These are phyloP conservation scores for Heterobasidion occidentale DNA, from an alignment of 1,284 basidiomycete species.

Conservation along the genomic window DNA sequence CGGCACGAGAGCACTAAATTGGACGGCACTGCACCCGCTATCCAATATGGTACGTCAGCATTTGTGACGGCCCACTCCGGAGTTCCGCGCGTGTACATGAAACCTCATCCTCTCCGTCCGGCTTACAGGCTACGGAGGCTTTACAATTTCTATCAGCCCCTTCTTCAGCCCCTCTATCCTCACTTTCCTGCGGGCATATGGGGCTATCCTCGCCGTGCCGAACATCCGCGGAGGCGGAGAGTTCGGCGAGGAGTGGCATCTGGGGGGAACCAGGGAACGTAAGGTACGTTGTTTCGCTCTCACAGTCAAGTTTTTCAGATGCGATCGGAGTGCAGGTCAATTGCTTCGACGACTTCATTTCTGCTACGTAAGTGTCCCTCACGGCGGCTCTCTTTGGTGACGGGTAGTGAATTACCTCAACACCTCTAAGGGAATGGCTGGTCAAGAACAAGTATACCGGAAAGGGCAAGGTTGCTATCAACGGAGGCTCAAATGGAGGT, in stretches of 20 bases:
- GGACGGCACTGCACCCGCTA: constrained; percentile 72
- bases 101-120: neutral
- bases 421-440: constrained; percentile 49
- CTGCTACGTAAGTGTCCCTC: constrained; percentile 52
- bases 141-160: constrained; percentile 66
- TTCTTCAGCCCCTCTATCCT: constrained; percentile 69
- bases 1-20: constrained; percentile 63
- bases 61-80: neutral
- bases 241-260: constrained; percentile 79
- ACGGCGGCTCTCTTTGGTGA: neutral
- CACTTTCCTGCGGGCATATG: constrained; percentile 71
- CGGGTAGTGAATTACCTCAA: neutral
- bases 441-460: constrained; percentile 66
- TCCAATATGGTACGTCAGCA: constrained; percentile 62
- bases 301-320: neutral
- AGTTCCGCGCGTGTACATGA: neutral
- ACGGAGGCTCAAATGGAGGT: constrained; percentile 77
- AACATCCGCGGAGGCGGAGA: constrained; percentile 81
- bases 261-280: constrained; percentile 59
- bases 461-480: constrained; percentile 70
- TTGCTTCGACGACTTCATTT: constrained; percentile 76
- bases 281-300: constrained; percentile 39
- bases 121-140: constrained; percentile 67
- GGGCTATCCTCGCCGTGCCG: constrained; percentile 66
- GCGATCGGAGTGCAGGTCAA: constrained; percentile 40